Evolutionary conservation across 2,329 filamentous ascomycete genomes (phyloP).

Genomic region (Malbranchea cinnamomea): DNA sequence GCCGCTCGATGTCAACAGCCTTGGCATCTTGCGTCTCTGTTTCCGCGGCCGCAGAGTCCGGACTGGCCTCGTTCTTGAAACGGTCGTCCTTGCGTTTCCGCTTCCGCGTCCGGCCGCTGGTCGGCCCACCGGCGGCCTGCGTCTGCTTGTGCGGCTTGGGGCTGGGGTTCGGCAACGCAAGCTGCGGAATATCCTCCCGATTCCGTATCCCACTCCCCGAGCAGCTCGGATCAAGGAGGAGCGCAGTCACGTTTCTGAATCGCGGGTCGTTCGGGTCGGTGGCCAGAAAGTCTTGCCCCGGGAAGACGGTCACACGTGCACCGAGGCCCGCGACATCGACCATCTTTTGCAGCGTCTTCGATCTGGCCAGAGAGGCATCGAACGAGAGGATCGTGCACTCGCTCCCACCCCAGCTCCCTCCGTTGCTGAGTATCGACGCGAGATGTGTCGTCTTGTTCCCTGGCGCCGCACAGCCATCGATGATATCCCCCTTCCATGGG

Average conservation of each 20-base stretch:
- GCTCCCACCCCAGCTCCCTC: slow-evolving; percentile 14
- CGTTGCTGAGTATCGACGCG: slow-evolving; percentile 49
- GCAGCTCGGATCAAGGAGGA: slow-evolving; percentile 86
- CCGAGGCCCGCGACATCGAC: slow-evolving; percentile 60
- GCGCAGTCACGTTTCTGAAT: slow-evolving; percentile 57
- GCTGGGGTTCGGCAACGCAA: slow-evolving; percentile 44
- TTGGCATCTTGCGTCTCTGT: slow-evolving; percentile 23
- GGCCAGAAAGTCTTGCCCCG: slow-evolving; percentile 67
- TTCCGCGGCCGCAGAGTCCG: slow-evolving; percentile 7
- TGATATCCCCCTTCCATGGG: slow-evolving; percentile 45
- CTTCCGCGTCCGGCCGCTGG: slow-evolving; percentile 16
- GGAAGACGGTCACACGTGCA: slow-evolving; percentile 49
- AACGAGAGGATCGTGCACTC: slow-evolving; percentile 37
- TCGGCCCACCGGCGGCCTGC: slow-evolving; percentile 16
- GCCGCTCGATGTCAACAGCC: slow-evolving; percentile 44
- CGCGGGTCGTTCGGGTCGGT: slow-evolving; percentile 48
- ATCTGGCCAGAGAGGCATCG: slow-evolving; percentile 36
- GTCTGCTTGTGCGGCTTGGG: no score
- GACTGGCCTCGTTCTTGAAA: slow-evolving; percentile 11
- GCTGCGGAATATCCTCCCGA: slow-evolving; percentile 58
- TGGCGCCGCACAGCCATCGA: slow-evolving; percentile 90
- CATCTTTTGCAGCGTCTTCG: slow-evolving; percentile 72
- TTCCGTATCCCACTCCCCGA: slow-evolving; percentile 91
- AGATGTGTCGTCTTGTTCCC: slow-evolving; percentile 96
- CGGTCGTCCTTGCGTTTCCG: slow-evolving; percentile 32